Evolutionary conservation across 2,329 filamentous ascomycete species (phyloP), one percentile per base, ranked within the genome.

Genomic region (Lasiodiplodia gonubiensis): DNA sequence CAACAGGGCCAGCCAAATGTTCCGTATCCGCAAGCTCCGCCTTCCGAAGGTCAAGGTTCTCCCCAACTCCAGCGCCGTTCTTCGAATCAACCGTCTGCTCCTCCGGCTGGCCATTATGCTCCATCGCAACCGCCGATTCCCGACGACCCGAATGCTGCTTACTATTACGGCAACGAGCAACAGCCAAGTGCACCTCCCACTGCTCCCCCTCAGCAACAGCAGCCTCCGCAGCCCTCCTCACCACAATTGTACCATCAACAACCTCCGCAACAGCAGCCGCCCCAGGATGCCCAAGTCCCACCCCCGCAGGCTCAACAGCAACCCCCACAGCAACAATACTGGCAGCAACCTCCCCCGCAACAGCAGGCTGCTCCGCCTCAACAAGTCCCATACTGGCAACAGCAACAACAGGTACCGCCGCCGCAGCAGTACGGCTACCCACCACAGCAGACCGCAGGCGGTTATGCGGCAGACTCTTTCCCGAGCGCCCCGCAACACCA

Each of bases 401-500:
- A 71, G 57, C 67, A 61, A n/a, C 68, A 71, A 23, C 30, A 33
- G 7, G 30, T 8, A 33, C 78, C 76, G 70, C 77, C 77, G 23
- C 75, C 75, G 3, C 77, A 75, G 16, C 78, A 77, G 4, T 79
- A 77, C 79, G 71, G 80, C 3, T 55, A 60, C 35, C 33, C 54
- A n/a, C 46, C 54, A n/a, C 54, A 39, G 42, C 39, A 55, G 2
- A 61, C 25, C 71, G 71, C 76, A 74, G 70, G 79, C 74, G 67
- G 77, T 70, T 70, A 82, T 76, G 67, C 83, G 74, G 74, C 82
- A 74, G 72, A 76, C 78, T 67, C 83, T 79, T 92, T 92, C 73
- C 90, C 91, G 1, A 82, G 86, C 2, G 88, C 86, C 33, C 88
- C 89, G 18, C 86, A 89, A 68, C 87, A 86, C 46, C 75, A 78